Percentiles rank a stretch among this genome's conserved stretches.
These are phyloP conservation scores for Abortiporus biennis DNA, from an alignment of 1,284 basidiomycete genomes.

Conservation along the genomic window DNA sequence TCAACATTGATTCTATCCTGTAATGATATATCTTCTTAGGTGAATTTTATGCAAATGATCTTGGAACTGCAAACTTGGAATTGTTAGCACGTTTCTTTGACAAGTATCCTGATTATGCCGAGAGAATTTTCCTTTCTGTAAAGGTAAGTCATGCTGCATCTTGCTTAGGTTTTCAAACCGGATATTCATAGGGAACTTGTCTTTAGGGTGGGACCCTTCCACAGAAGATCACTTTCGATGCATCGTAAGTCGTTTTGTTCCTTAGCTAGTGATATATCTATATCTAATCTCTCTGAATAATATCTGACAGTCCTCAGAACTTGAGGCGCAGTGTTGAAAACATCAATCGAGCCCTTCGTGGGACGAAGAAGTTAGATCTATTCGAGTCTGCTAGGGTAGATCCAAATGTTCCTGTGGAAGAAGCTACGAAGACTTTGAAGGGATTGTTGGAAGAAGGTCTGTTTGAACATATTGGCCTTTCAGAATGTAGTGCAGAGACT, in stretches of 20 bases:
- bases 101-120: conserved; percentile 47
- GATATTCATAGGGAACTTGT: not conserved
- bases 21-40: conserved; percentile 15
- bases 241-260: conserved; percentile 26
- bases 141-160: conserved; percentile 27
- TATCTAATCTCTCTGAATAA: conserved; percentile 3
- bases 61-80: conserved; percentile 32
- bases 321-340: conserved; percentile 33
- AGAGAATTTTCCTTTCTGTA: conserved; percentile 42
- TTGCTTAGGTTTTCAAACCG: conserved; percentile 8
- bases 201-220: conserved; percentile 35
- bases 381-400: conserved; percentile 34
- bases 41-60: conserved; percentile 36
- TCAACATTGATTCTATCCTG: conserved; percentile 4
- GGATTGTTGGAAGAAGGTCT: conserved; percentile 33
- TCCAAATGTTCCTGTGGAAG: conserved; percentile 24
- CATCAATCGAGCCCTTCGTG: conserved; percentile 32
- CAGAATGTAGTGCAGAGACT: conserved; percentile 40
- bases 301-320: conserved; percentile 29
- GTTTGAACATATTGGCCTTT: conserved; percentile 40
- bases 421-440: conserved; percentile 22
- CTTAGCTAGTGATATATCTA: too few relatives aligned
- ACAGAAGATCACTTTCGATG: conserved; percentile 15
- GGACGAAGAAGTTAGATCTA: conserved; percentile 38
- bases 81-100: conserved; percentile 38